Conservation (phyloP, 345 rosid species). For the Lumnitzera littorea region DNA sequence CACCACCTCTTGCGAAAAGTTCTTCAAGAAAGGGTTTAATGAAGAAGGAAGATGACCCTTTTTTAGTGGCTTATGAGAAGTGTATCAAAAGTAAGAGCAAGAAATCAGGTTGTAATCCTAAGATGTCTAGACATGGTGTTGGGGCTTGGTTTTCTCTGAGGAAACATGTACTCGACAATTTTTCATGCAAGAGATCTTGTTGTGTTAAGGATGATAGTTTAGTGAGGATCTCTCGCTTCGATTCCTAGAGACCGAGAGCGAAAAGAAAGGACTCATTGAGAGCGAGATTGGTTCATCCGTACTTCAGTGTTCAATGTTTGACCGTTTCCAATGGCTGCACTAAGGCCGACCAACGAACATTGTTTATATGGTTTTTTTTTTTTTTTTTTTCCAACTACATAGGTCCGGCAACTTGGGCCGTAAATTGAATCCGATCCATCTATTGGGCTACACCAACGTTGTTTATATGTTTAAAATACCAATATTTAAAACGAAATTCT, state of each 20-base stretch:
- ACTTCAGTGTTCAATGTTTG: too few species aligned
- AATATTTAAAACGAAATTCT: too few species aligned
- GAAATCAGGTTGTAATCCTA: background rate
- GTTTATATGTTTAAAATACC: too few species aligned
- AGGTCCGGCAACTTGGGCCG: too few species aligned
- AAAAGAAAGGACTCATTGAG: background rate
- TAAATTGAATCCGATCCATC: too few species aligned
- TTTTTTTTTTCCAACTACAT: too few species aligned
- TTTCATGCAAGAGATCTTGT: conserved; percentile 38
- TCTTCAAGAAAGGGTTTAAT: conserved; percentile 20
- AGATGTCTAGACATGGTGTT: conserved; percentile 1
- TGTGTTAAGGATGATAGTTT: conserved; percentile 30
- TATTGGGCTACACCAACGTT: too few species aligned
- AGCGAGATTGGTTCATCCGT: too few species aligned
- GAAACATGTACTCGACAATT: conserved; percentile 11
- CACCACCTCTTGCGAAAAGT: conserved; percentile 12
- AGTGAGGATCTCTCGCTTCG: conserved; percentile 25
- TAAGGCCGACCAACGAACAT: too few species aligned
- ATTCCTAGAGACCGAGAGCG: conserved; percentile 5
- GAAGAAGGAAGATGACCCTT: conserved; percentile 35
- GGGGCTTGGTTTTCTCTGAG: conserved; percentile 7
- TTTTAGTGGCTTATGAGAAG: conserved; percentile 40
- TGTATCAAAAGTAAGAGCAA: conserved; percentile 22
- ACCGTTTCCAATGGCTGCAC: too few species aligned
- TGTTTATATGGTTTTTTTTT: too few species aligned